Base-by-base conservation (phyloP, 257 asterid genomes). In the Paulownia fortunei region DNA sequence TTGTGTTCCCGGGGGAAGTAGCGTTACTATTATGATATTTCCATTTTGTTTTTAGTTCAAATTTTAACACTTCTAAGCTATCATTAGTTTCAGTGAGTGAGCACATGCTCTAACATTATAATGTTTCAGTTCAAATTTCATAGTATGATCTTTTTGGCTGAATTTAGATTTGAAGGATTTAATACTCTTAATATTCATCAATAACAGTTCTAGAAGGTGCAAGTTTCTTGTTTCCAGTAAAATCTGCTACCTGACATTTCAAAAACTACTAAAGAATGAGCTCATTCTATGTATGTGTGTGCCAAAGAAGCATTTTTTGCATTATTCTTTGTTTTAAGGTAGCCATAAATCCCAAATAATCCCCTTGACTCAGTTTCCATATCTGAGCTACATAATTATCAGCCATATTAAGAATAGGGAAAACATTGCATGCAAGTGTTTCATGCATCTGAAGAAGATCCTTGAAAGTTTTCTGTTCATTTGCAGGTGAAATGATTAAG, bases 401-500 rank as follows among this genome's bases (percentile, higher is more conserved):
- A 36, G 32, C 27, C 10, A 15, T 21, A 13, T 6, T 44, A 49
- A 26, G 10, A 6, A 13, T 24, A 11, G 11, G 3, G 55, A 46
- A 46, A 16, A 12, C 21, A 65, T 26, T 26, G 18, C 36, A 8
- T 61, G 30, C 18, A 46, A 30, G 24, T 26, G 34, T 67, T 47
- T 63, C 59, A n/a, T 39, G 41, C 23, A 47, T 34, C 42, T 9
- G 49, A 13, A 46, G 23, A 21, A 64, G 23, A 36, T 70, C 11
- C 56, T 18, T 27, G 13, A 23, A 12, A 42, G 13, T 51, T 73
- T 6, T 82, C 16, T 67, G 74, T 54, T n/a, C 41, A n/a, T 10
- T 59, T 59, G 44, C 56, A 86, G 86, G 72, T 70, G 66, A 75
- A 13, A 26, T 49, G 82, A 59, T 32, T 13, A 82, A 76, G 75